Evolutionary conservation across 306 rosid species (phyloP).

Genomic region (Ammopiptanthus mongolicus): DNA sequence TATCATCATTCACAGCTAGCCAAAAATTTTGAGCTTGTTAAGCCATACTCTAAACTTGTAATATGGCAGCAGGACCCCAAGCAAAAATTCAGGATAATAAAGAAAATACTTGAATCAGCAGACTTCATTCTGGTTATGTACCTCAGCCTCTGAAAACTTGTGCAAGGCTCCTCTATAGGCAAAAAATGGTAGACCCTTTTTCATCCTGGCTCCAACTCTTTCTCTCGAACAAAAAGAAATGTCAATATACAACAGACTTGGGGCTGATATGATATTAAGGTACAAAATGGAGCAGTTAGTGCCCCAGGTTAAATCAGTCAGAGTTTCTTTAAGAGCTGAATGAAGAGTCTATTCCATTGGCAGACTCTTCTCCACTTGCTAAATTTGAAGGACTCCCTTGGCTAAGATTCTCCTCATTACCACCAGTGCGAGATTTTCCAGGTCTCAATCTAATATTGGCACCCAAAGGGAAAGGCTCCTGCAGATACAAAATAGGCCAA

Average conservation of each 20-base stretch:
- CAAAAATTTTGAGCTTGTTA: conserved; percentile 46
- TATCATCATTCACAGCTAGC: conserved; percentile 25
- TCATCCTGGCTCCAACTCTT: not conserved
- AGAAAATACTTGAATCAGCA: conserved; percentile 3
- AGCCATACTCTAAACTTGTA: conserved; percentile 22
- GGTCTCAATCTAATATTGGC: conserved; percentile 47
- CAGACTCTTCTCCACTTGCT: conserved; percentile 46
- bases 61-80: conserved; percentile 31
- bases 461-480: conserved; percentile 82
- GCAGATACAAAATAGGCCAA: conserved; percentile 15
- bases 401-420: conserved; percentile 40
- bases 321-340: conserved; percentile 21
- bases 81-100: conserved; percentile 20
- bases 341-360: conserved; percentile 35
- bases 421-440: conserved; percentile 41
- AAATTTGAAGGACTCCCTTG: conserved; percentile 41
- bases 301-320: conserved; percentile 29
- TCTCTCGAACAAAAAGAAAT: conserved; percentile 19
- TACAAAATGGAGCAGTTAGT: conserved; percentile 32
- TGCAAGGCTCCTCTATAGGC: conserved; percentile 41
- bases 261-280: conserved; percentile 22
- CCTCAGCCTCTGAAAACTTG: conserved; percentile 38
- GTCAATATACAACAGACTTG: conserved; percentile 28
- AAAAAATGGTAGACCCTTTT: conserved; percentile 32
- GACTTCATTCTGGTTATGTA: conserved; percentile 32